Conservation (phyloP, 495 filamentous ascomycete species). For the Halenospora varia region DNA sequence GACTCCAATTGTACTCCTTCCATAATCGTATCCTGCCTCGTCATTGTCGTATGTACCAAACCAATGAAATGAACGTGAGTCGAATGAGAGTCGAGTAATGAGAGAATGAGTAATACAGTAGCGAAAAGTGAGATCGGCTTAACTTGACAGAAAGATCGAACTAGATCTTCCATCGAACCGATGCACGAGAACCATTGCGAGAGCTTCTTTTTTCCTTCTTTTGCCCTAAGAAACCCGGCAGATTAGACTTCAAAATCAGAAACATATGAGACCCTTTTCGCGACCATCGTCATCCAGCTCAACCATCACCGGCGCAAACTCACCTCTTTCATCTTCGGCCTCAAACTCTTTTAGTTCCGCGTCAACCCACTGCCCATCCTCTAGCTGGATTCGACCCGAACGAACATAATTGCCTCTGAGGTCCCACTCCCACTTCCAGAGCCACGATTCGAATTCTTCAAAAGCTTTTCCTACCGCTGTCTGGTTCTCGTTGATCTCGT, state of each 20-base stretch:
- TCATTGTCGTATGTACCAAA: conserved; percentile 5
- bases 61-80: conserved; percentile 7
- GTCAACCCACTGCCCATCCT: conserved; percentile 49
- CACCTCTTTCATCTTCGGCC: conserved; percentile 79
- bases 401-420: conserved; percentile 33
- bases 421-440: conserved; percentile 43
- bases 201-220: conserved; percentile 6
- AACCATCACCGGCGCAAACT: conserved; percentile 73
- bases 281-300: conserved; percentile 53
- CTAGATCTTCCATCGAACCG: conserved; percentile 17
- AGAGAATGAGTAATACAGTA: conserved; percentile 9
- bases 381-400: conserved; percentile 48
- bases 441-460: conserved; percentile 39
- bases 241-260: conserved; percentile 28
- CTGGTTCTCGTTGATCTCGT: conserved; percentile 29
- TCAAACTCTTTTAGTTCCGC: conserved; percentile 72
- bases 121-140: conserved; percentile 4
- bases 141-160: conserved; percentile 9
- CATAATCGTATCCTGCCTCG: conserved; percentile 10
- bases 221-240: conserved; percentile 16
- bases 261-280: conserved; percentile 44
- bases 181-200: conserved; percentile 10
- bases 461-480: conserved; percentile 32
- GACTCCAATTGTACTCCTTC: too few relatives aligned
- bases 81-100: conserved; percentile 12